Conservation (phyloP, 768 basidiomycete species). For the Dendrothele bispora region DNA sequence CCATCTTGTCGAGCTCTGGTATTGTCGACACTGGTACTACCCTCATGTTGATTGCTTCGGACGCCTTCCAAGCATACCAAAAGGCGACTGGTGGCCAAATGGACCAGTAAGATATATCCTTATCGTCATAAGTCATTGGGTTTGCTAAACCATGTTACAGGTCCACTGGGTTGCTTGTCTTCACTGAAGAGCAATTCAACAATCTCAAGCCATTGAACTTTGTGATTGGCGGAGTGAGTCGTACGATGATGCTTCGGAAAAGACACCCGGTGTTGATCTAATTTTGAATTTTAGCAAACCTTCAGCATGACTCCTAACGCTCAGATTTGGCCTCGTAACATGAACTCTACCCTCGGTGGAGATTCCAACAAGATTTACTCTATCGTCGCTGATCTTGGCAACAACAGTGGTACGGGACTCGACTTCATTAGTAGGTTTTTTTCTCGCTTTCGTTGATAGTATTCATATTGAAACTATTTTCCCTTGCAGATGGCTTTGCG, state of each 20-base stretch:
- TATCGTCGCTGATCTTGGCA: slow-evolving; percentile 54
- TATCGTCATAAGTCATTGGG: not conserved
- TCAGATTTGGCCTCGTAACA: slow-evolving; percentile 66
- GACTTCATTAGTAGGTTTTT: slow-evolving; percentile 59
- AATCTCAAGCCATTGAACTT: slow-evolving; percentile 54
- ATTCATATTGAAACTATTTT: slow-evolving; percentile 1
- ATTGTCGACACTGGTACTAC: slow-evolving; percentile 59
- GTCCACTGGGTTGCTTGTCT: slow-evolving; percentile 54
- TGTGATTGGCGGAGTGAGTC: slow-evolving; percentile 42
- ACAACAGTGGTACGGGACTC: slow-evolving; percentile 51
- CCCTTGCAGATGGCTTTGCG: slow-evolving; percentile 46
- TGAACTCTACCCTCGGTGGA: slow-evolving; percentile 62
- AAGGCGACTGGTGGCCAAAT: slow-evolving; percentile 49
- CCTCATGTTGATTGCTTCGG: slow-evolving; percentile 54
- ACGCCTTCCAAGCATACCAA: slow-evolving; percentile 58
- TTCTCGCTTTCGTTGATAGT: not conserved
- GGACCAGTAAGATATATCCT: slow-evolving; percentile 40
- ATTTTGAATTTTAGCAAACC: slow-evolving; percentile 13
- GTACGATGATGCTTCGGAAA: no score
- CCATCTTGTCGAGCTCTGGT: slow-evolving; percentile 39
- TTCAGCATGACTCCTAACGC: slow-evolving; percentile 62
- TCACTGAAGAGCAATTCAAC: slow-evolving; percentile 48
- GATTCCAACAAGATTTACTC: slow-evolving; percentile 50
- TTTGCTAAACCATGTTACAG: slow-evolving; percentile 25
- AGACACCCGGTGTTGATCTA: not conserved